phyloP scores from a whole-genome alignment of 2,329 filamentous ascomycete species.

The Eutypa lata region DNA sequence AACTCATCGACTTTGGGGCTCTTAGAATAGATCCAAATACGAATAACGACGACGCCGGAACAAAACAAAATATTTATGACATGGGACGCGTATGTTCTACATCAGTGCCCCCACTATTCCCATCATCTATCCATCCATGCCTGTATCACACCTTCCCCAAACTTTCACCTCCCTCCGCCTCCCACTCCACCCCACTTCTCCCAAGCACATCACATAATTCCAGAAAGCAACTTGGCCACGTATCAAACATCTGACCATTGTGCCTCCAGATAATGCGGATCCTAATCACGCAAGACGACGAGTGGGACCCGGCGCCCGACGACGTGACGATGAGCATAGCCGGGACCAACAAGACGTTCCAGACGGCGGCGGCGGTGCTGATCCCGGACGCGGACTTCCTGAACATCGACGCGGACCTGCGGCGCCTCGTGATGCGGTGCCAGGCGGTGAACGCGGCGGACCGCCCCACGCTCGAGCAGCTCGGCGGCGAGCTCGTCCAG shows the following conservation, averaged over 20 bases:
- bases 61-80: not conserved
- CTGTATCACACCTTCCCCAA: too few species aligned
- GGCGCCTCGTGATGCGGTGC: not conserved
- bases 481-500: not conserved
- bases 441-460: not conserved
- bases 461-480: not conserved
- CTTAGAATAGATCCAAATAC: not conserved
- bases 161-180: too few species aligned
- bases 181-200: too few species aligned
- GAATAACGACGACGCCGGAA: not conserved
- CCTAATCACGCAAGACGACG: not conserved
- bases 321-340: not conserved
- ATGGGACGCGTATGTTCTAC: not conserved
- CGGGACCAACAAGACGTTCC: not conserved
- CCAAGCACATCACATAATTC: too few species aligned
- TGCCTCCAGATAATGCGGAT: not conserved
- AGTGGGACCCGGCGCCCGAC: not conserved
- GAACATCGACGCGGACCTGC: not conserved
- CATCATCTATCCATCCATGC: not conserved
- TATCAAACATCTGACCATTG: too few species aligned
- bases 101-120: not conserved
- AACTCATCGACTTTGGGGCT: not conserved
- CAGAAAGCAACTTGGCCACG: too few species aligned
- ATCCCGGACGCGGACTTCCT: not conserved
- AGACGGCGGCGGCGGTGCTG: not conserved